Percentiles rank a stretch among this genome's conserved stretches.
phyloP scores from a whole-genome alignment of 2,329 filamentous ascomycete genomes.

The Zymoseptoria crescenta region DNA sequence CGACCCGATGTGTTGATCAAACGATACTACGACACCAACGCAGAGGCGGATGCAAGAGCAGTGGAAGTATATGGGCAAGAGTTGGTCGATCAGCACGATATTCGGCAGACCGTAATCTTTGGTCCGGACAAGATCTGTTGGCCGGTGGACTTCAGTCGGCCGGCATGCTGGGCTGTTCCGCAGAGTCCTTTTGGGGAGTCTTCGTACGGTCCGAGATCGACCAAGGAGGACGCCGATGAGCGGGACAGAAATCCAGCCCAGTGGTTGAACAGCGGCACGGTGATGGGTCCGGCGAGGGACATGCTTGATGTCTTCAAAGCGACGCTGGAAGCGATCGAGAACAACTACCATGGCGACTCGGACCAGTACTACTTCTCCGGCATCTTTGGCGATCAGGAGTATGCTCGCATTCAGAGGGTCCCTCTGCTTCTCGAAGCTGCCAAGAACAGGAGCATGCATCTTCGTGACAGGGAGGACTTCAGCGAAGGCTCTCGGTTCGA shows the following conservation, averaged over 20 bases:
- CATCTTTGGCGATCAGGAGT: conserved; percentile 48
- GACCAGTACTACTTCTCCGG: conserved; percentile 45
- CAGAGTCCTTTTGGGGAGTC: conserved; percentile 15
- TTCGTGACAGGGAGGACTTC: conserved; percentile 3
- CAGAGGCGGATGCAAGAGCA: conserved; percentile 44
- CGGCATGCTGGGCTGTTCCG: conserved; percentile 26
- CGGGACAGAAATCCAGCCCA: conserved; percentile 35
- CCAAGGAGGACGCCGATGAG: conserved; percentile 28
- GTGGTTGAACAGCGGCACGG: conserved; percentile 26
- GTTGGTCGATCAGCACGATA: not conserved
- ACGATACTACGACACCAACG: conserved; percentile 51
- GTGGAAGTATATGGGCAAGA: conserved; percentile 4
- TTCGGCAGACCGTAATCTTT: conserved; percentile 23
- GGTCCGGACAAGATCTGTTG: conserved; percentile 27
- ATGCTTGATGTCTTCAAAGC: conserved; percentile 27
- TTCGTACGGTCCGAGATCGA: conserved; percentile 29
- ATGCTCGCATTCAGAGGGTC: conserved; percentile 13
- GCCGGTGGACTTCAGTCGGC: conserved; percentile 19
- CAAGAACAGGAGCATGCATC: conserved; percentile 16
- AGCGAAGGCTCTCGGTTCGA: conserved; percentile 40
- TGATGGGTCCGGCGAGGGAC: conserved; percentile 36
- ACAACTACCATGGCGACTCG: conserved; percentile 18
- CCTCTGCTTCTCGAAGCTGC: conserved; percentile 18
- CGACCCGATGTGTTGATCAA: conserved; percentile 55
- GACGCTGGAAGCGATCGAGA: conserved; percentile 32